Evolutionary conservation across 306 rosid genomes (phyloP).

Genomic region (Begonia fuchsioides): DNA sequence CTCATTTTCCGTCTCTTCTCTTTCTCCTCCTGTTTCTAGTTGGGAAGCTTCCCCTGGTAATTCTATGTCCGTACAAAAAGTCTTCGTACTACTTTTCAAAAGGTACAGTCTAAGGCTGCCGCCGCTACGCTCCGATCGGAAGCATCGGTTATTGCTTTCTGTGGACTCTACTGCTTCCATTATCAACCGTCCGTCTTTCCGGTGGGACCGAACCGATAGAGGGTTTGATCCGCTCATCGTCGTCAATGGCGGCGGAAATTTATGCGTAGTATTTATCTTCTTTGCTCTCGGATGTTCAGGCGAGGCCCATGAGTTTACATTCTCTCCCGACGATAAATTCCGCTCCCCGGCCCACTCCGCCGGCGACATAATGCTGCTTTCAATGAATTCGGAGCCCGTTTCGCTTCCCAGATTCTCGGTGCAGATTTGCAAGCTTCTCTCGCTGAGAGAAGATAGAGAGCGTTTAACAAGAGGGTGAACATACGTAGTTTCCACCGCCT

Average conservation of each 20-base stretch:
- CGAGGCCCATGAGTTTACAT: background rate
- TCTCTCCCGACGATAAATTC: background rate
- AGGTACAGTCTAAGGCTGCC: constrained; percentile 72
- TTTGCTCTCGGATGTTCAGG: background rate
- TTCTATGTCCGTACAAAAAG: background rate
- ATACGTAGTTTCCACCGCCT: constrained; percentile 14
- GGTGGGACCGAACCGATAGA: constrained; percentile 45
- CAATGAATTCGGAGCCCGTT: constrained; percentile 45
- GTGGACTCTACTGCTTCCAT: constrained; percentile 46
- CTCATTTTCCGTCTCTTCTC: too few species aligned
- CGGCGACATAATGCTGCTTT: constrained; percentile 21
- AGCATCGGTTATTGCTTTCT: constrained; percentile 13
- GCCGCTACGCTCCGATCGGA: constrained; percentile 51
- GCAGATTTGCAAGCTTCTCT: constrained; percentile 51
- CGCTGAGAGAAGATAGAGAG: constrained; percentile 24
- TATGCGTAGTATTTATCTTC: background rate
- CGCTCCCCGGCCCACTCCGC: background rate
- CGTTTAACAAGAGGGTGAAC: constrained; percentile 39
- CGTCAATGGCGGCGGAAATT: constrained; percentile 79
- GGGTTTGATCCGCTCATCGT: constrained; percentile 55
- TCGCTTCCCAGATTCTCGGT: constrained; percentile 72
- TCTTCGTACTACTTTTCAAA: constrained; percentile 7
- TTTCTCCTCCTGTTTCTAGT: too few species aligned
- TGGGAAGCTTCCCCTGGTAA: background rate
- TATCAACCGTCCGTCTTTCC: constrained; percentile 55